Evolutionary conservation across 148 eudicot genomes (phyloP), one percentile per base, ranked within the genome.

Genomic region (Camellia granthamiana): DNA sequence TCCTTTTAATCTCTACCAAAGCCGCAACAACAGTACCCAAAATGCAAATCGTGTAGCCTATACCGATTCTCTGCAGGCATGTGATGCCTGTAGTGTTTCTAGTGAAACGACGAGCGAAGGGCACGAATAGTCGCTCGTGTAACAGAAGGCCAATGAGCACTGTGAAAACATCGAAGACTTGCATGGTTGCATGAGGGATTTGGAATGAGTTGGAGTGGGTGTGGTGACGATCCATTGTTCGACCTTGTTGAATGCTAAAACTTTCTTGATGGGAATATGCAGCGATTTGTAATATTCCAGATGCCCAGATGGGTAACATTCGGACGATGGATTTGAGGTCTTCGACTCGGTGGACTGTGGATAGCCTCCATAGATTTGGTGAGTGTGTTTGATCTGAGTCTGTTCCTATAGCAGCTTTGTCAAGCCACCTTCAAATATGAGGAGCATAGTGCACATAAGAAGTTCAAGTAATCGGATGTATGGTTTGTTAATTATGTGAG

Each of bases 311-410:
- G 38, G 38, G 38, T 30, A 30, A 30, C 38, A 30, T 30, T 30
- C 38, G 38, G 38, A 30, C 38, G 38, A 30, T 30, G 38, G 38
- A 30, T 30, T 30, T 30, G 38, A 30, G 38, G 1, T 30, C 38
- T 30, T 30, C 38, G 38, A 30, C 38, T 30, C 38, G 38, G 38
- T 30, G 38, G 0, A 30, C 38, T 30, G 38, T 30, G 1, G 90
- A 86, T 23, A 90, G 76, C 70, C 84, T 85, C 93, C 93, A 90
- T 46, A 84, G 86, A 49, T 90, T 87, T 30, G 91, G 89, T 54
- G 81, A 19, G 18, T 63, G 78, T 51, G 65, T 63, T 51, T 78
- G 51, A 74, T 88, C 91, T 4, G 52, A 80, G 10, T 82, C 83
- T 6, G 83, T 76, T 46, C 85, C 86, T 13, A 87, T 58, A 12